A percentile compares a stretch with the other conserved stretches of the same genome.
These are phyloP conservation scores for Jacaranda copaia DNA, from an alignment of 257 asterid species.

Conservation along the genomic window DNA sequence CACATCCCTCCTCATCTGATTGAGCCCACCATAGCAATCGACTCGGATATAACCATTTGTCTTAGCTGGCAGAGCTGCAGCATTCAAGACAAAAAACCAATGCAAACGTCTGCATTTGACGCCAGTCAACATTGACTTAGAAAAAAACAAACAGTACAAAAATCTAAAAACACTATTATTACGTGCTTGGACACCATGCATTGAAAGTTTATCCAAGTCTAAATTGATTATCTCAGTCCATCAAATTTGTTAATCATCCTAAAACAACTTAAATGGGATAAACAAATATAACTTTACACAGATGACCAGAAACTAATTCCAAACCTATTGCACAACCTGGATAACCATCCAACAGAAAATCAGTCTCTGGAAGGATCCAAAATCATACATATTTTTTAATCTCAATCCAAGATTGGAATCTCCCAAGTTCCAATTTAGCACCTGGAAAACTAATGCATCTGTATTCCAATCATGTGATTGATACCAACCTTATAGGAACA, in stretches of 20 bases:
- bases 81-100: constrained; percentile 95
- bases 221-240: background rate
- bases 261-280: constrained; percentile 24
- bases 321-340: constrained; percentile 4
- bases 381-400: background rate
- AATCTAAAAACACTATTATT: constrained; percentile 16
- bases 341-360: background rate
- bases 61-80: constrained; percentile 91
- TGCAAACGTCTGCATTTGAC: constrained; percentile 90
- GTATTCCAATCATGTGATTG: background rate
- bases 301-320: background rate
- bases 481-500: background rate
- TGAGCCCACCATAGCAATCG: constrained; percentile 99
- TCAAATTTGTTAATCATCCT: background rate
- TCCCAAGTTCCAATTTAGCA: background rate
- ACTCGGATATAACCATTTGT: constrained; percentile 90
- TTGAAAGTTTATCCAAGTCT: constrained; percentile 1
- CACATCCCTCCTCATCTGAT: constrained; percentile 99
- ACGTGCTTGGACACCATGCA: background rate
- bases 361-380: background rate
- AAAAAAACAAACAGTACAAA: constrained; percentile 34
- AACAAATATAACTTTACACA: background rate
- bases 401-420: background rate
- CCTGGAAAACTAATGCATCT: background rate
- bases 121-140: constrained; percentile 71